Conservation (phyloP, 1,284 basidiomycete species). For the Irpex rosettiformis region DNA sequence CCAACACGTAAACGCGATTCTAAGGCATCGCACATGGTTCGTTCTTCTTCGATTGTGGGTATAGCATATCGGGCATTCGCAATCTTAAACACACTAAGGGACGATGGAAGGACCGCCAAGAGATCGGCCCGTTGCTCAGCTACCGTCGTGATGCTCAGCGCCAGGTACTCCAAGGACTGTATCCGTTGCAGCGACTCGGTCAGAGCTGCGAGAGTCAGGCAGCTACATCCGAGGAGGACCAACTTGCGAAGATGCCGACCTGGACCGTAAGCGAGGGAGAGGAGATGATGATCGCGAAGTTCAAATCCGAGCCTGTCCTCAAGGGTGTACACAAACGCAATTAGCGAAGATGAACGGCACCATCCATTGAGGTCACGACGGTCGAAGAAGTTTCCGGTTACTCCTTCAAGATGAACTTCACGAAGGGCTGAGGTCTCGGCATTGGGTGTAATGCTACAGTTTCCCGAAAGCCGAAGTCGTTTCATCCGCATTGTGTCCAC, state of each 20-base stretch:
- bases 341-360: conserved; percentile 28
- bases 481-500: conserved; percentile 24
- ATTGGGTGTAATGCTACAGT: conserved; percentile 22
- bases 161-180: conserved; percentile 33
- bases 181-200: conserved; percentile 28
- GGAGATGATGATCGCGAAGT: conserved; percentile 33
- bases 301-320: conserved; percentile 35
- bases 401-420: conserved; percentile 29
- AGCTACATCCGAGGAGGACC: conserved; percentile 35
- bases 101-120: conserved; percentile 29
- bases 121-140: conserved; percentile 35
- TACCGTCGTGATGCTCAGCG: conserved; percentile 35
- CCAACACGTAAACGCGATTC: conserved; percentile 21
- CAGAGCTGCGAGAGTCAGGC: conserved; percentile 30
- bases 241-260: conserved; percentile 31
- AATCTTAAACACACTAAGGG: conserved; percentile 33
- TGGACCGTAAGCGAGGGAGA: conserved; percentile 27
- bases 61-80: conserved; percentile 33
- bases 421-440: conserved; percentile 26
- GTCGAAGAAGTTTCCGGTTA: conserved; percentile 38
- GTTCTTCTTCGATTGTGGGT: conserved; percentile 30
- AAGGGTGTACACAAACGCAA: conserved; percentile 34
- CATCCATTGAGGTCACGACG: conserved; percentile 24
- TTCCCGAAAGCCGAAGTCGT: conserved; percentile 35
- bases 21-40: conserved; percentile 26